Evolutionary conservation across 176 grass and related monocot species (phyloP).

Genomic region (Rhynchospora pubera): DNA sequence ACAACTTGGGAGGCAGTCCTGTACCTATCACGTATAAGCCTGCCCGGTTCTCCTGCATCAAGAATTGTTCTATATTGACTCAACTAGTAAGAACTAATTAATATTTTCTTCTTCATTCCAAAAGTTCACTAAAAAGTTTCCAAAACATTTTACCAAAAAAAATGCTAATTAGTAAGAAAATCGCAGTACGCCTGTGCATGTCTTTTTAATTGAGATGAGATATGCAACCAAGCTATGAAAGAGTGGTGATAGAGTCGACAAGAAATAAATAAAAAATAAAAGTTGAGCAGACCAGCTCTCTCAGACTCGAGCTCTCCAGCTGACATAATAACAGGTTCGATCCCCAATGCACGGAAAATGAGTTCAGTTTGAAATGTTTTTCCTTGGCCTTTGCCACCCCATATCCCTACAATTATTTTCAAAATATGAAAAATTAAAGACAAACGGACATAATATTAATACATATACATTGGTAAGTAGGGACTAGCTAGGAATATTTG

Average conservation of each 20-base stretch:
- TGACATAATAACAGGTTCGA: conserved; percentile 94
- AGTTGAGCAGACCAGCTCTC: conserved; percentile 47
- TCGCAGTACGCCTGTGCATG: background rate
- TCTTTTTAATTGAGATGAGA: background rate
- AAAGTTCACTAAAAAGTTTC: background rate
- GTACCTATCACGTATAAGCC: conserved; percentile 78
- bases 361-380: conserved; percentile 98
- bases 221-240: background rate
- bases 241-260: background rate
- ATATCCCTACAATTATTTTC: conserved; percentile 50
- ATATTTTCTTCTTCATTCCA: background rate
- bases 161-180: too few relatives aligned
- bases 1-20: conserved; percentile 91
- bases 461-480: background rate
- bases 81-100: conserved; percentile 3
- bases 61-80: conserved; percentile 14
- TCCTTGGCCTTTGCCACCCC: conserved; percentile 95
- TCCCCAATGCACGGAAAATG: conserved; percentile 83
- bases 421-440: conserved; percentile 10
- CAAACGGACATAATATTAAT: background rate
- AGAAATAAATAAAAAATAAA: background rate
- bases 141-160: background rate
- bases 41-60: conserved; percentile 79
- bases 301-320: conserved; percentile 93
- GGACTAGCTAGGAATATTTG: background rate